Evolutionary conservation across 345 rosid genomes (phyloP).

Genomic region (Corchorus capsularis): DNA sequence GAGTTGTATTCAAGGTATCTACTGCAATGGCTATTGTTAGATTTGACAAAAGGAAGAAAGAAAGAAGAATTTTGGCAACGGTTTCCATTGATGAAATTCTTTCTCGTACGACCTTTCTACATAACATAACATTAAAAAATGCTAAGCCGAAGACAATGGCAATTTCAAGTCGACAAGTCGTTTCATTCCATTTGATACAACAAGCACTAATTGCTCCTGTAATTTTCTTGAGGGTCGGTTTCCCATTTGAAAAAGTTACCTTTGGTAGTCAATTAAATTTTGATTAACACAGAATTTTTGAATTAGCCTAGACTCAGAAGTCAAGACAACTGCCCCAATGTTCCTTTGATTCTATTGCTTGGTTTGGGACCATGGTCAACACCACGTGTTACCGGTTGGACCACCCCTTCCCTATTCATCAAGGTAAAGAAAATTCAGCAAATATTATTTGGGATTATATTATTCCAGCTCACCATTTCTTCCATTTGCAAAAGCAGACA

Average conservation of each 20-base stretch:
- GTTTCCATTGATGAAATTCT: not conserved
- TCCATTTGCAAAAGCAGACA: no score
- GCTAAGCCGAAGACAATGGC: no score
- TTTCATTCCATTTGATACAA: no score
- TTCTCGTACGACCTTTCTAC: no score
- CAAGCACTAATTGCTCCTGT: not conserved
- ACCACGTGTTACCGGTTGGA: no score
- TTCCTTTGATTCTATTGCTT: not conserved
- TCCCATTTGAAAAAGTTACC: not conserved
- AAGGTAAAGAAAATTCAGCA: not conserved
- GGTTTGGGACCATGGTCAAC: not conserved
- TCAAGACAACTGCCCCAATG: not conserved
- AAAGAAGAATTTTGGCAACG: not conserved
- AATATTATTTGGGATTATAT: no score
- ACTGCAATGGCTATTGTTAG: not conserved
- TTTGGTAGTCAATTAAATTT: not conserved
- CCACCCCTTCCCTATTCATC: not conserved
- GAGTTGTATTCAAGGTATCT: conserved; percentile 16
- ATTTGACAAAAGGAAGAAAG: not conserved
- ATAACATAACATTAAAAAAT: no score
- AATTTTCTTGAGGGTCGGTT: not conserved
- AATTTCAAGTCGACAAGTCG: no score
- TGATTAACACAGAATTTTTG: no score
- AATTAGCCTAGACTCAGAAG: not conserved
- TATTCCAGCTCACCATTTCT: no score